Evolutionary conservation across 2,329 filamentous ascomycete genomes (phyloP).

Genomic region (Hypomyces rosellus): DNA sequence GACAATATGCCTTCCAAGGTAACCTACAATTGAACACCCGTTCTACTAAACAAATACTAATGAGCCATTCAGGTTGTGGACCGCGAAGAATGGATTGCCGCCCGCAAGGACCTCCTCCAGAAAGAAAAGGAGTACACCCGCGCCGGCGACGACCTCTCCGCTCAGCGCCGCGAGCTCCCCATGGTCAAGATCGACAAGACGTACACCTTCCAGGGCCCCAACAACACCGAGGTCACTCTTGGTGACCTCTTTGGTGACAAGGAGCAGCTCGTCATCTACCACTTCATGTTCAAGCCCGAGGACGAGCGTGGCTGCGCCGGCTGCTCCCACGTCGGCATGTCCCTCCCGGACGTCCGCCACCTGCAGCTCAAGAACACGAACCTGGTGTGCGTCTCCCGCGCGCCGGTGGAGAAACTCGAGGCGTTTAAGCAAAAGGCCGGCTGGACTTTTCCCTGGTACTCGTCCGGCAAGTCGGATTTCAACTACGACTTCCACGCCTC

Average conservation of each 20-base stretch:
- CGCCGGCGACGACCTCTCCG: slow-evolving; percentile 23
- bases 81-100: slow-evolving; percentile 28
- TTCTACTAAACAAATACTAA: too few species aligned
- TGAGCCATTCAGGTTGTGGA: slow-evolving; percentile 20
- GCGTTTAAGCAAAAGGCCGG: slow-evolving; percentile 31
- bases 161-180: slow-evolving; percentile 30
- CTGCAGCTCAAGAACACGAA: slow-evolving; percentile 31
- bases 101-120: slow-evolving; percentile 26
- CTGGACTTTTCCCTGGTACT: slow-evolving; percentile 37
- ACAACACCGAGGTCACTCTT: slow-evolving; percentile 19
- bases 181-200: slow-evolving; percentile 32
- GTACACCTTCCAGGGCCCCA: slow-evolving; percentile 29
- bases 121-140: slow-evolving; percentile 30
- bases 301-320: slow-evolving; percentile 30
- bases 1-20: too few species aligned
- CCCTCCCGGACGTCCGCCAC: slow-evolving; percentile 32
- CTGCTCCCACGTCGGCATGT: slow-evolving; percentile 33
- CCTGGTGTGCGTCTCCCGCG: slow-evolving; percentile 34
- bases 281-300: slow-evolving; percentile 39
- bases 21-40: too few species aligned
- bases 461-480: slow-evolving; percentile 29
- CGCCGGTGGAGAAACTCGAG: slow-evolving; percentile 29
- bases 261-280: slow-evolving; percentile 35
- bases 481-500: slow-evolving; percentile 35
- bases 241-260: slow-evolving; percentile 27